phyloP scores from a whole-genome alignment of 345 rosid species.

The Acer yangbiense region DNA sequence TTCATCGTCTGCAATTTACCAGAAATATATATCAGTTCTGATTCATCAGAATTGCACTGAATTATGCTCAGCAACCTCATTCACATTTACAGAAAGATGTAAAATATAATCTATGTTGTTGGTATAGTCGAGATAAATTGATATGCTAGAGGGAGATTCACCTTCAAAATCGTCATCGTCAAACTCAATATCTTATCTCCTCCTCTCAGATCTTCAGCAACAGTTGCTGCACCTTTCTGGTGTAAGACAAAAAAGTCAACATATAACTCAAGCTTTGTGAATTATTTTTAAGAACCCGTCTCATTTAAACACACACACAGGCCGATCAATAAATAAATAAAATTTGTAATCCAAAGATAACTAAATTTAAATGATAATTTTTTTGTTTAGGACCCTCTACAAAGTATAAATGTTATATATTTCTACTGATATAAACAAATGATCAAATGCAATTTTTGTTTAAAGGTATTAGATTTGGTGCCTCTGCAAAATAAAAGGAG shows the following conservation, averaged over 20 bases:
- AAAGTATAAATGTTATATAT: not conserved
- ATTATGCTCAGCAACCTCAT: not conserved
- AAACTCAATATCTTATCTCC: conserved; percentile 78
- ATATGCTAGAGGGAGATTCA: conserved; percentile 21
- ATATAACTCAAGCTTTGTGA: not conserved
- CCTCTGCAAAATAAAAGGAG: conserved; percentile 8
- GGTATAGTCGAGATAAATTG: not conserved
- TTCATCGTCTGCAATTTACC: conserved; percentile 65
- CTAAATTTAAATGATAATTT: not conserved
- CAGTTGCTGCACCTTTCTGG: conserved; percentile 79
- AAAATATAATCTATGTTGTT: not conserved
- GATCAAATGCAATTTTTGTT: not conserved
- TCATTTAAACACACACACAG: not conserved
- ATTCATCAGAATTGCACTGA: not conserved
- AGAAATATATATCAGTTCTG: not conserved
- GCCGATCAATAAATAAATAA: not conserved
- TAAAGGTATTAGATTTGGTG: not conserved
- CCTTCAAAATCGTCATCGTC: conserved; percentile 98
- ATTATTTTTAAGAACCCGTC: not conserved
- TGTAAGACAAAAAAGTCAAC: conserved; percentile 14
- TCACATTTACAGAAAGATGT: not conserved
- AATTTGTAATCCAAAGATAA: not conserved
- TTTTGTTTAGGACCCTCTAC: not conserved
- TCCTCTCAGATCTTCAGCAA: conserved; percentile 63
- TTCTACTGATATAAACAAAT: not conserved